Evolutionary conservation across 371 early-diverging fungal genomes (phyloP).

Genomic region (Funneliformis caledonium): DNA sequence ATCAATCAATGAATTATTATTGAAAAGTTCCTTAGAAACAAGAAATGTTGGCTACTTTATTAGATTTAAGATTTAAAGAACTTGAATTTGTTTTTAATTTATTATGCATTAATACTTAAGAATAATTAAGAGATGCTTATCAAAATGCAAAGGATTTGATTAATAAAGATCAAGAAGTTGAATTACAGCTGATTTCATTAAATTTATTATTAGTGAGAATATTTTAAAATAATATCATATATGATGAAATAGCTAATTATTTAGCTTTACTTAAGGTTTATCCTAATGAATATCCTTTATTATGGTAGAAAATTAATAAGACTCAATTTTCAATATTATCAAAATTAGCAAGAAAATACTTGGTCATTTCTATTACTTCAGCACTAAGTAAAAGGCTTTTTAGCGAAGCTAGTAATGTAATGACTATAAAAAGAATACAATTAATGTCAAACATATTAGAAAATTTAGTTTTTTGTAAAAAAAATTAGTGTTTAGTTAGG

Average conservation of each 20-base stretch:
- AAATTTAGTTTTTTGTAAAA: neutral
- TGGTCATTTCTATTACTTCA: neutral
- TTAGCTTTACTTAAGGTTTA: neutral
- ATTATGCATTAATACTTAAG: neutral
- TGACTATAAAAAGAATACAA: too few relatives aligned
- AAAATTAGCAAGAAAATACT: conserved; percentile 10
- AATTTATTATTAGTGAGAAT: neutral
- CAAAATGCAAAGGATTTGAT: neutral
- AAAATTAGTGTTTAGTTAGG: neutral
- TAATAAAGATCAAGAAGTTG: neutral
- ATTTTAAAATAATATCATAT: neutral
- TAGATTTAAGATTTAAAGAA: neutral
- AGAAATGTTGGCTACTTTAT: neutral
- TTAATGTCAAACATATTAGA: too few relatives aligned
- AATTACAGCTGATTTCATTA: neutral
- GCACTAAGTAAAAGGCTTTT: neutral
- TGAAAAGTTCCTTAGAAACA: neutral
- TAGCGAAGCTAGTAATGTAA: neutral
- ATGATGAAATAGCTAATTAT: neutral
- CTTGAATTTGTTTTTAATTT: neutral
- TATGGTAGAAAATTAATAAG: neutral
- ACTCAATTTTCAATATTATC: neutral
- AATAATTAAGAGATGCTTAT: neutral
- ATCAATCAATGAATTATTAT: neutral
- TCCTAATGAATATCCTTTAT: neutral